Base-by-base conservation (phyloP, 495 filamentous ascomycete genomes). In the Penicillium argentinense region DNA sequence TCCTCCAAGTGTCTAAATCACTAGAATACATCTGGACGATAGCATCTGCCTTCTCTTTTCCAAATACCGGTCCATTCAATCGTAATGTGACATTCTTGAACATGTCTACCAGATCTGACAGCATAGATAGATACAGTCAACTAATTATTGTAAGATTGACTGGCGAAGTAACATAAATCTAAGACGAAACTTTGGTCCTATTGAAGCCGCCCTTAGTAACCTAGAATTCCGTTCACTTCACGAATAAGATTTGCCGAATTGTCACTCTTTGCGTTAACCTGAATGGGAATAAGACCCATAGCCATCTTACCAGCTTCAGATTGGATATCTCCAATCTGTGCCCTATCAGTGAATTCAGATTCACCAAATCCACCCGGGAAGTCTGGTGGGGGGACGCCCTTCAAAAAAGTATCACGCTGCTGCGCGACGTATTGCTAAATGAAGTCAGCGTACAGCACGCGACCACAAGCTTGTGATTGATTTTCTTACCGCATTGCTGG, bases 361-460 rank as follows among this genome's bases (percentile, higher is more conserved):
- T 73, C 67, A 7, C 67, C 65, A 19, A 47, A 24, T 7, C 57
- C 62, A 12, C 85, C 85, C 0, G 86, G 86, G 56, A 91, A 91
- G 60, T 92, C 88, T 2, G 87, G 84, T 1, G 77, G 79, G 0
- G 85, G 82, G 2, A 71, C 74, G 8, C 65, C 65, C 5, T 36
- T 30, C 9, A 51, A 3, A 37, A 62, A 62, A 9, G 76, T 69
- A 14, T 79, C 69, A 23, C 76, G 69, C 59, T 90, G 87, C 1
- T 77, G 67, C 0, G 55, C 62, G 1, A 89, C 61, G 59, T 86
- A 88, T 28, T 68, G 36, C 3, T 27, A 19, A 13, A 17, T 34
- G 13, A 8, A 9, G n/a, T 45, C 16, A 45, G 42, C n/a, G n/a
- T 45, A 23, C 26, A 40, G 8, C 3, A 19, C 23, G 12, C 27